These are phyloP conservation scores for Tetrastigma voinierianum DNA, from an alignment of 164 flowering plant species.

Conservation along the genomic window DNA sequence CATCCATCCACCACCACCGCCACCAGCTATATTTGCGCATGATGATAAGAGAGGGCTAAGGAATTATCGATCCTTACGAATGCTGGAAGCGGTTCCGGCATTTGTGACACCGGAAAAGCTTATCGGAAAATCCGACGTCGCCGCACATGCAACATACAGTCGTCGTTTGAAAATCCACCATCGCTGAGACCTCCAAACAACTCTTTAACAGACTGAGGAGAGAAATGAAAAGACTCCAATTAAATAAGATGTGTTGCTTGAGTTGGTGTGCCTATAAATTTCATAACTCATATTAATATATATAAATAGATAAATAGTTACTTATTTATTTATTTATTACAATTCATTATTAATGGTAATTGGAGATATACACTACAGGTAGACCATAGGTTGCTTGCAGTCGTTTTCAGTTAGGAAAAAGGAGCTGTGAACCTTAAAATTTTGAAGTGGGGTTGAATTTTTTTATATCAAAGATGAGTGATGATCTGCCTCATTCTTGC, in stretches of 20 bases:
- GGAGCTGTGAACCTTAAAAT: conserved; percentile 29
- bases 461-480: too few species aligned
- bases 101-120: conserved; percentile 85
- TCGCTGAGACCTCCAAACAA: conserved; percentile 19
- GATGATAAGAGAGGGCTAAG: conserved; percentile 8
- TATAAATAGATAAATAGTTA: conserved; percentile 1
- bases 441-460: background rate
- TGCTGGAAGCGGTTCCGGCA: conserved; percentile 84
- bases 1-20: too few species aligned
- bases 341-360: background rate
- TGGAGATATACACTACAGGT: conserved; percentile 21
- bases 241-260: conserved; percentile 4
- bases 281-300: too few species aligned
- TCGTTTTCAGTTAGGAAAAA: conserved; percentile 53
- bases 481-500: too few species aligned
- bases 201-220: background rate
- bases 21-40: background rate
- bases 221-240: background rate
- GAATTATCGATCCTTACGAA: conserved; percentile 49
- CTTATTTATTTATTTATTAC: conserved; percentile 6
- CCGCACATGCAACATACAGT: conserved; percentile 95
- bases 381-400: conserved; percentile 67
- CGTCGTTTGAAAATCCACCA: conserved; percentile 65
- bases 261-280: conserved; percentile 37
- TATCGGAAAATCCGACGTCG: conserved; percentile 89